These are phyloP conservation scores for Cordyceps militaris DNA, from an alignment of 2,329 filamentous ascomycete species.

Conservation along the genomic window DNA sequence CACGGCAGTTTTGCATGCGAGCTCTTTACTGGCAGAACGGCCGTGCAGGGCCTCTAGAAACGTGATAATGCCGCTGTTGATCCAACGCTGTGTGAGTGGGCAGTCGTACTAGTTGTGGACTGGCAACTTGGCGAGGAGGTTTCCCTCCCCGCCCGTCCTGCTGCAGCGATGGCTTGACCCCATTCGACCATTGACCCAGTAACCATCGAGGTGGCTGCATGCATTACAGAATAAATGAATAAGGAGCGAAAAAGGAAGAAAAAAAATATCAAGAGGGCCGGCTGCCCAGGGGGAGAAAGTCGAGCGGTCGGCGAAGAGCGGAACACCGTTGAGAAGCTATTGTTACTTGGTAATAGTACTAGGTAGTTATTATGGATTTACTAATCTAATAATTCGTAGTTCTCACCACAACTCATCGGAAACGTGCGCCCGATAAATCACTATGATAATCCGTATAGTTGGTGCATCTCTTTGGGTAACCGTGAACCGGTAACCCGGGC, in stretches of 20 bases:
- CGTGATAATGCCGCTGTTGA: neutral
- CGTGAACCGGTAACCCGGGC: conserved; percentile 8
- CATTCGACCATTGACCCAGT: neutral
- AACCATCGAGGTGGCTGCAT: neutral
- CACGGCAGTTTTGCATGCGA: conserved; percentile 9
- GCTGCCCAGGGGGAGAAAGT: neutral
- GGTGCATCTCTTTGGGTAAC: neutral
- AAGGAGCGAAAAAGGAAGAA: neutral
- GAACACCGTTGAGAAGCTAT: neutral
- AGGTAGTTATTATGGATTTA: no score
- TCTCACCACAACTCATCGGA: neutral
- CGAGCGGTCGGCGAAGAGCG: conserved; percentile 2
- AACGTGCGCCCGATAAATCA: neutral
- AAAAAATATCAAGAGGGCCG: neutral
- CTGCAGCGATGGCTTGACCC: conserved; percentile 1
- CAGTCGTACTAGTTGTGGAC: neutral
- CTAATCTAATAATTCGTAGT: neutral
- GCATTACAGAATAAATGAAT: neutral
- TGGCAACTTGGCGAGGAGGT: neutral
- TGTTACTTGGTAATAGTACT: no score
- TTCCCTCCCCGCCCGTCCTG: neutral
- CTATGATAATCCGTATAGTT: neutral
- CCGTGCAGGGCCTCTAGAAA: neutral
- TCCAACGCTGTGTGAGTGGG: conserved; percentile 3
- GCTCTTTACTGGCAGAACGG: neutral